Conservation (phyloP, 1,284 basidiomycete genomes). For the Apiotrichum porosum region DNA sequence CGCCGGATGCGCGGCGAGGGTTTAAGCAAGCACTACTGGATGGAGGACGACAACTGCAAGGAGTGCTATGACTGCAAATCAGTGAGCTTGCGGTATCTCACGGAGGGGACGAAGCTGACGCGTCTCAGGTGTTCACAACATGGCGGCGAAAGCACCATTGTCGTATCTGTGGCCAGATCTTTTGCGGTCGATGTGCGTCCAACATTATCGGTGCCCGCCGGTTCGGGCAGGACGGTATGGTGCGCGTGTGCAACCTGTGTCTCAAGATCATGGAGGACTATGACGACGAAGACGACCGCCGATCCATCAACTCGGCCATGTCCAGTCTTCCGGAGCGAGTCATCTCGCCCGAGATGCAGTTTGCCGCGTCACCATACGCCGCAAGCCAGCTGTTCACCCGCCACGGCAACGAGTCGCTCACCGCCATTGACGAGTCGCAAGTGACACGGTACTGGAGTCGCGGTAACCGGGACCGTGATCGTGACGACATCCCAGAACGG, state of each 20-base stretch:
- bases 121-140: constrained; percentile 80
- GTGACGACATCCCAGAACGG: constrained; percentile 12
- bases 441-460: constrained; percentile 27
- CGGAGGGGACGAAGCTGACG: constrained; percentile 54
- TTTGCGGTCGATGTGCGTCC: constrained; percentile 91
- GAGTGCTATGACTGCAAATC: constrained; percentile 86
- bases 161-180: constrained; percentile 84
- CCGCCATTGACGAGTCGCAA: constrained; percentile 41
- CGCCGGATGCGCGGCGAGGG: constrained; percentile 76
- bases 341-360: constrained; percentile 42
- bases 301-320: constrained; percentile 44
- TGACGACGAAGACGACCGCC: constrained; percentile 58
- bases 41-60: constrained; percentile 93
- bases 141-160: constrained; percentile 94
- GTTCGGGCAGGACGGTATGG: constrained; percentile 86
- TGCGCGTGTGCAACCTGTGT: constrained; percentile 92
- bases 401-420: constrained; percentile 38
- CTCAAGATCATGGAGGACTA: constrained; percentile 78
- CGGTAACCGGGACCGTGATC: constrained; percentile 11
- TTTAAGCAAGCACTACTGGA: constrained; percentile 73
- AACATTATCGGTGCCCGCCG: constrained; percentile 93
- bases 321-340: constrained; percentile 31
- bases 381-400: constrained; percentile 69
- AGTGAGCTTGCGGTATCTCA: constrained; percentile 26
- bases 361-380: constrained; percentile 75